Evolutionary conservation across 768 basidiomycete genomes (phyloP).

Genomic region (Lactifluus subvellereus): DNA sequence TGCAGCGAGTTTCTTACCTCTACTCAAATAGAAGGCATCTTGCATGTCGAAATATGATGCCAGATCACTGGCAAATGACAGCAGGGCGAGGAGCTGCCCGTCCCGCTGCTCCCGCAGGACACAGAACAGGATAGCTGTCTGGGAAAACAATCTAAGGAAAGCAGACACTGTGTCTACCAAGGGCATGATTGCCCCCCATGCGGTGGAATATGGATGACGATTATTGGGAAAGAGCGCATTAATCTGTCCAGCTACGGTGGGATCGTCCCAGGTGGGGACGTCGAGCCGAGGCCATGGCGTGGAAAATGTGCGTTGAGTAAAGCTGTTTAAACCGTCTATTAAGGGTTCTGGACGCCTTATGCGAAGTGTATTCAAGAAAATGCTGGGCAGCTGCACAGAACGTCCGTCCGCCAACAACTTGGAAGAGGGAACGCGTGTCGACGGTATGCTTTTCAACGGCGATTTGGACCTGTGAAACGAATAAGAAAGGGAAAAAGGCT

Average conservation of each 20-base stretch:
- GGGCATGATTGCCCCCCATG: constrained; percentile 53
- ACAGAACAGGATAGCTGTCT: constrained; percentile 52
- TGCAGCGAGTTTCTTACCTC: background rate
- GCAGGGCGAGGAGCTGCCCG: constrained; percentile 49
- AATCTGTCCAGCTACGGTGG: constrained; percentile 58
- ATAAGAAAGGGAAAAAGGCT: background rate
- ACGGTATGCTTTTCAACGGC: constrained; percentile 18
- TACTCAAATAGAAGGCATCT: background rate
- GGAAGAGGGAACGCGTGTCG: constrained; percentile 13
- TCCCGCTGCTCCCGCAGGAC: constrained; percentile 62
- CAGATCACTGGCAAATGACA: constrained; percentile 50
- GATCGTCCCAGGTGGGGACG: constrained; percentile 68
- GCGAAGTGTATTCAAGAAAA: constrained; percentile 38
- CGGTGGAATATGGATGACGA: constrained; percentile 39
- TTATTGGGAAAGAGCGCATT: constrained; percentile 44
- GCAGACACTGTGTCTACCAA: constrained; percentile 40
- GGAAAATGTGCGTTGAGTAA: constrained; percentile 60
- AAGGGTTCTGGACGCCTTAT: constrained; percentile 42
- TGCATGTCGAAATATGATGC: constrained; percentile 34
- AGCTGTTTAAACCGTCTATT: constrained; percentile 52
- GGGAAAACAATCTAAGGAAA: constrained; percentile 47
- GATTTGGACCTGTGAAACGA: constrained; percentile 8
- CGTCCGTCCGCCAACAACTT: constrained; percentile 42
- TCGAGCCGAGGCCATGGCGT: constrained; percentile 66
- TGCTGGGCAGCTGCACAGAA: constrained; percentile 44